Conservation (phyloP, 2,329 filamentous ascomycete genomes). For the Colletotrichum brevisporum region DNA sequence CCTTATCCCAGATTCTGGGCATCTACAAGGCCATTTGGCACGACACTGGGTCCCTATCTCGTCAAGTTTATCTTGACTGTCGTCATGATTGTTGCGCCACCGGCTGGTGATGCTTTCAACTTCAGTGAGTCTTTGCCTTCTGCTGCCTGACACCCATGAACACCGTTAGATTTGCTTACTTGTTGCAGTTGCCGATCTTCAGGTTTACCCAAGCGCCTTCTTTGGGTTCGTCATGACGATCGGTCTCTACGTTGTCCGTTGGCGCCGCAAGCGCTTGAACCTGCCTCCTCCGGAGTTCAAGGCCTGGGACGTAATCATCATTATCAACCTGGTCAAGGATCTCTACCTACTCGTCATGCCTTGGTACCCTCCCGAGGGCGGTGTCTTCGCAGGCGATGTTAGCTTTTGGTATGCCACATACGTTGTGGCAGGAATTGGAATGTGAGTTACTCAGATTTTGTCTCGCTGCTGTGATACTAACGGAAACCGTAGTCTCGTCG, state of each 20-base stretch:
- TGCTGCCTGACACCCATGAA: background rate
- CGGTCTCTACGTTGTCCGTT: conserved; percentile 71
- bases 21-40: conserved; percentile 73
- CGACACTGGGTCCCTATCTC: conserved; percentile 70
- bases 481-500: conserved; percentile 48
- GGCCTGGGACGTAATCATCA: conserved; percentile 70
- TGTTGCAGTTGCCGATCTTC: conserved; percentile 67
- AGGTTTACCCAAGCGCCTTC: conserved; percentile 69
- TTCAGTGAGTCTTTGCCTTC: conserved; percentile 58
- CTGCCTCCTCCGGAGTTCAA: conserved; percentile 65
- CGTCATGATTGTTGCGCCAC: conserved; percentile 71
- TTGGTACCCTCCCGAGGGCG: conserved; percentile 77
- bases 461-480: background rate
- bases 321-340: conserved; percentile 72
- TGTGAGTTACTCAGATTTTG: conserved; percentile 57
- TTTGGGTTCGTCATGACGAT: conserved; percentile 70
- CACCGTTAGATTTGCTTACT: too few relatives aligned
- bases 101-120: conserved; percentile 74
- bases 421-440: conserved; percentile 72
- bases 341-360: conserved; percentile 77
- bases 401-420: conserved; percentile 83
- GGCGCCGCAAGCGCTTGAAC: conserved; percentile 64
- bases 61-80: conserved; percentile 70
- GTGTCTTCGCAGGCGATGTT: conserved; percentile 73
- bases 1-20: conserved; percentile 73